Evolutionary conservation across 306 rosid genomes (phyloP), one percentile per base, ranked within the genome.

Genomic region (Quercus ilex): DNA sequence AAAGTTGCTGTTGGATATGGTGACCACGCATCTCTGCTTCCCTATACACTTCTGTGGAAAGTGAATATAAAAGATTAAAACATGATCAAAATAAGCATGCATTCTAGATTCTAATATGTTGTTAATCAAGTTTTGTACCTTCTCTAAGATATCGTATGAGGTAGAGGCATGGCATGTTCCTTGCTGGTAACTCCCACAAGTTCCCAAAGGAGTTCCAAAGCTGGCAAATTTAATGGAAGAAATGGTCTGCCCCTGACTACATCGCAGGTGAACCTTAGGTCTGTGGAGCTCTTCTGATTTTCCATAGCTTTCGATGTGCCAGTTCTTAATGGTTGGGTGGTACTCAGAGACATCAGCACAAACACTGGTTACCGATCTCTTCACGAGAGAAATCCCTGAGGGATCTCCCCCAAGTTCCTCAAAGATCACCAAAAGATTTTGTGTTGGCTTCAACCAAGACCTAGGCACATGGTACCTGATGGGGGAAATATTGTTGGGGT

Each of bases 321-420:
- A 96, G 73, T 96, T 96, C 90, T 87, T 96, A 11, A 96, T 74
- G 51, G 84, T 93, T 15, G 98, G 97, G 80, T 96, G 99, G 90
- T 83, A 93, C 82, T 96, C 99, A 15, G 98, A 77, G 35, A 96
- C 93, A 58, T 93, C 98, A 14, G 98, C 96, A 18, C 99, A 96
- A 5, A 96, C 97, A 67, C 88, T 83, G 49, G 87, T 82, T 67
- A 96, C 92, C 3, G 98, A 83, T 89, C 99, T 93, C 90, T 89
- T 93, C 30, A 85, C 98, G 11, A 96, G 80, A 63, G 92, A 84
- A 75, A 96, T 89, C 80, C 91, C 83, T 19, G 99, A 89, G 59
- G 99, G 91, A 82, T 96, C 85, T 9, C 99, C 99, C 64, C 98
- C 98, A 52, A 96, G 94, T 88, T 96, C 99, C 91, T 96, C 99